Evolutionary conservation across 352 stramenopile species (phyloP).

Genomic region (Phytophthora colocasiae): DNA sequence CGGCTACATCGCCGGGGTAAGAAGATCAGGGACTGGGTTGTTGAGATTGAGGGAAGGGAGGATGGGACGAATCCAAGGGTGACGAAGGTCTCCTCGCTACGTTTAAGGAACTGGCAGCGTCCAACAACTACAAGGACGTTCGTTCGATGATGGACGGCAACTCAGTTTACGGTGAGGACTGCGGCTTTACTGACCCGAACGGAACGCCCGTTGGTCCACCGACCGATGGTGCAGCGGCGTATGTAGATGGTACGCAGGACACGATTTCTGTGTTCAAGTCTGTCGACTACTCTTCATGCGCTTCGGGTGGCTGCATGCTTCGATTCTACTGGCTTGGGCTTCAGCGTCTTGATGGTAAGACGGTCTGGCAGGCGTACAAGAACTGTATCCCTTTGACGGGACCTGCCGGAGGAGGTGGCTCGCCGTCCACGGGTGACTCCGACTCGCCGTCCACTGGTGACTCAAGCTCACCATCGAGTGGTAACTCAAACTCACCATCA

Average conservation of each 20-base stretch:
- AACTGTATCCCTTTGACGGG: conserved; percentile 43
- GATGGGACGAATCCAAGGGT: conserved; percentile 27
- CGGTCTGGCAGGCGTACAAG: conserved; percentile 45
- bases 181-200: conserved; percentile 39
- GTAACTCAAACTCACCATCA: conserved; percentile 1
- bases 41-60: conserved; percentile 39
- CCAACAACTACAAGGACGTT: conserved; percentile 34
- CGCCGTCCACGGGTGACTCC: conserved; percentile 8
- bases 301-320: conserved; percentile 34
- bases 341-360: conserved; percentile 32
- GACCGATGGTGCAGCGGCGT: conserved; percentile 27
- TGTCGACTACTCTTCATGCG: conserved; percentile 44
- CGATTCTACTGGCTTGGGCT: conserved; percentile 43
- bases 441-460: neutral
- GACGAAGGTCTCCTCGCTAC: conserved; percentile 24
- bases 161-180: conserved; percentile 33
- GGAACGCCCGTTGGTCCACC: conserved; percentile 21
- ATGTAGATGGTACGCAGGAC: conserved; percentile 31
- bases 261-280: conserved; percentile 39
- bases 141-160: conserved; percentile 38
- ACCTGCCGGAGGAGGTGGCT: neutral
- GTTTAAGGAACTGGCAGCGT: conserved; percentile 33
- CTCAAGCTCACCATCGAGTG: neutral
- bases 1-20: conserved; percentile 19
- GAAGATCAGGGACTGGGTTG: conserved; percentile 36